These are phyloP conservation scores for Gryganskiella cystojenkinii DNA, from an alignment of 192 early-diverging fungal genomes.

Conservation along the genomic window DNA sequence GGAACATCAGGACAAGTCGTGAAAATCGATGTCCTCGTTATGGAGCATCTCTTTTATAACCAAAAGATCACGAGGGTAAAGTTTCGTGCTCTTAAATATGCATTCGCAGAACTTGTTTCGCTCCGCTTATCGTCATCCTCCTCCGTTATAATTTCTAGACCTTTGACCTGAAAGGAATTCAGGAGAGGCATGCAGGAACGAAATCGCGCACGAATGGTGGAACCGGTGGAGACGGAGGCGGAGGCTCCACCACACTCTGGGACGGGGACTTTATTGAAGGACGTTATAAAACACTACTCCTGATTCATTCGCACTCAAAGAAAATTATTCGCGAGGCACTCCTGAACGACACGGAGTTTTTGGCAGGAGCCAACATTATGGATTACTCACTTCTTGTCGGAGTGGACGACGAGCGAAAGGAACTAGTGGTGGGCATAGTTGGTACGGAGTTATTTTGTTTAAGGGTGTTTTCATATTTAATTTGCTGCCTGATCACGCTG, in stretches of 20 bases:
- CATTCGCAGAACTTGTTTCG: neutral
- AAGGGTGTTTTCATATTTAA: too few relatives aligned
- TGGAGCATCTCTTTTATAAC: conserved; percentile 94
- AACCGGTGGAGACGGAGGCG: conserved; percentile 26
- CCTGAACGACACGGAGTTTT: conserved; percentile 92
- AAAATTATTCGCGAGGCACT: conserved; percentile 83
- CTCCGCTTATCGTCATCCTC: neutral
- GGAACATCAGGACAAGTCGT: conserved; percentile 70
- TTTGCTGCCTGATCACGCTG: too few relatives aligned
- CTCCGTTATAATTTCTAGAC: conserved; percentile 52
- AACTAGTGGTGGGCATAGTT: conserved; percentile 84
- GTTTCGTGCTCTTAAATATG: conserved; percentile 55
- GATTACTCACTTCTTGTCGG: conserved; percentile 97
- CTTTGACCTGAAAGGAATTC: conserved; percentile 84
- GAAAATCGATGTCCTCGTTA: conserved; percentile 90
- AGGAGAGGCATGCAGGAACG: conserved; percentile 66
- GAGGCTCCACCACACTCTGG: conserved; percentile 61
- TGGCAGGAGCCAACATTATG: conserved; percentile 94
- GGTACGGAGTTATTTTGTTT: conserved; percentile 15
- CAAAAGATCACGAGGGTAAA: conserved; percentile 71
- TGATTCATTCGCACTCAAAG: conserved; percentile 89
- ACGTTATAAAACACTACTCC: conserved; percentile 66
- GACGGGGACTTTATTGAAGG: conserved; percentile 81
- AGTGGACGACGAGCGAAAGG: conserved; percentile 85
- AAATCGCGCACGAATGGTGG: conserved; percentile 8